A percentile compares a stretch with the other conserved stretches of the same genome.
Conservation (phyloP, 1,284 basidiomycete genomes). For the Rhodotorula sp. region DNA sequence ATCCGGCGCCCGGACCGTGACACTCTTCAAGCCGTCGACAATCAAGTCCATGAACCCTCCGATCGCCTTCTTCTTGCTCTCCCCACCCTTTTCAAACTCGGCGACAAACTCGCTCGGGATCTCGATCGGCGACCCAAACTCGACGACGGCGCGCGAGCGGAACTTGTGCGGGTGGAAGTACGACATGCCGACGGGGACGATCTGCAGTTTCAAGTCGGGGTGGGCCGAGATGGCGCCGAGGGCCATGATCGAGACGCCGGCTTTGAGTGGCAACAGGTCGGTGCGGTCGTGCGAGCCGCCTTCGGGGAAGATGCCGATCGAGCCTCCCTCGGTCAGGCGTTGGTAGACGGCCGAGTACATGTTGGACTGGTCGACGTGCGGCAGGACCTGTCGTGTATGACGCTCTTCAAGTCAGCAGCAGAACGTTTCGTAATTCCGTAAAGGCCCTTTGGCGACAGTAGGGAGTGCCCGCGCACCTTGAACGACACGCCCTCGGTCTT, state of each 20-base stretch:
- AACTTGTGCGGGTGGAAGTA: conserved; percentile 96
- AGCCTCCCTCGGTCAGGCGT: conserved; percentile 77
- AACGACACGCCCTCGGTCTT: conserved; percentile 35
- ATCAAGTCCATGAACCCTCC: conserved; percentile 85
- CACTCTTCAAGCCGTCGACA: conserved; percentile 94
- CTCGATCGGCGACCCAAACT: conserved; percentile 89
- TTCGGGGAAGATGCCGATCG: conserved; percentile 96
- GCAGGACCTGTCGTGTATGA: conserved; percentile 67
- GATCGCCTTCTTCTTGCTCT: conserved; percentile 85
- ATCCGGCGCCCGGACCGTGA: conserved; percentile 93
- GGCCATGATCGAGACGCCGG: conserved; percentile 96
- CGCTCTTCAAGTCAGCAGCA: too few species aligned
- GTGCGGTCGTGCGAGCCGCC: conserved; percentile 96
- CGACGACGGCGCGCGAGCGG: conserved; percentile 90
- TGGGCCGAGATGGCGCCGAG: conserved; percentile 92
- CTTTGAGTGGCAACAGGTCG: conserved; percentile 89
- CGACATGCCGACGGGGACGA: conserved; percentile 89
- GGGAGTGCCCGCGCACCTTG: conserved; percentile 28
- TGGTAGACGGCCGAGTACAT: conserved; percentile 96
- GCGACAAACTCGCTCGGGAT: conserved; percentile 81
- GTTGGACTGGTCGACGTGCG: conserved; percentile 84
- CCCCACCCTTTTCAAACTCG: conserved; percentile 86
- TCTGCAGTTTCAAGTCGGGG: conserved; percentile 79
- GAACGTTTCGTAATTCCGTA: neutral
- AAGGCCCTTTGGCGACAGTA: neutral